Conservation (phyloP, 202 grass and related monocot species). For the Eragrostis tef region DNA sequence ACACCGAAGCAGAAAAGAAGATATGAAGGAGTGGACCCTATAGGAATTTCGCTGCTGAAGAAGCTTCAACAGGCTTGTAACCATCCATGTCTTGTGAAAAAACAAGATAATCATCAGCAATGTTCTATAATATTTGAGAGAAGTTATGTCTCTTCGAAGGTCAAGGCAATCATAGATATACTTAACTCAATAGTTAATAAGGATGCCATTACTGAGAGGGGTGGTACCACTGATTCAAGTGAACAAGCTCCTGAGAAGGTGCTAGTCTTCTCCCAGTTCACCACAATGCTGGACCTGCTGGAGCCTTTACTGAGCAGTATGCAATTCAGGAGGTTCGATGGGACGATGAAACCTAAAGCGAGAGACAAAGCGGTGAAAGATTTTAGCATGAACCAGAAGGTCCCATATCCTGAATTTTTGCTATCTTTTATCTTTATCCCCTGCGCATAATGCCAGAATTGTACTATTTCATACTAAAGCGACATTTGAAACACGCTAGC, state of each 20-base stretch:
- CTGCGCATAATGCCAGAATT: too few species aligned
- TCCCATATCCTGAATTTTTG: too few species aligned
- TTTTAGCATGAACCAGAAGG: too few species aligned
- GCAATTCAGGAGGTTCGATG: slow-evolving; percentile 80
- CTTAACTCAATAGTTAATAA: slow-evolving; percentile 52
- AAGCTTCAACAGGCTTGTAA: slow-evolving; percentile 87
- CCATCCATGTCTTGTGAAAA: slow-evolving; percentile 75
- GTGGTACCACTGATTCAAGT: slow-evolving; percentile 27
- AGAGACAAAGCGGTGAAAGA: slow-evolving; percentile 68
- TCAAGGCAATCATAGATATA: slow-evolving; percentile 56
- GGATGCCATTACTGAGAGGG: neutral
- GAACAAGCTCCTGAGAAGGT: slow-evolving; percentile 57
- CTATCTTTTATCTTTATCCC: too few species aligned
- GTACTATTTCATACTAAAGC: slow-evolving; percentile 64
- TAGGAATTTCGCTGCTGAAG: slow-evolving; percentile 70
- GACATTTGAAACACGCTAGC: neutral
- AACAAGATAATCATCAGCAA: slow-evolving; percentile 21
- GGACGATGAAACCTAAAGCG: slow-evolving; percentile 60
- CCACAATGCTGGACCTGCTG: slow-evolving; percentile 77
- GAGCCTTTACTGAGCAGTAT: slow-evolving; percentile 67
- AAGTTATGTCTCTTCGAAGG: slow-evolving; percentile 83
- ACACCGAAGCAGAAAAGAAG: slow-evolving; percentile 23
- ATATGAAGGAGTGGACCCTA: slow-evolving; percentile 45
- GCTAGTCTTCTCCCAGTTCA: slow-evolving; percentile 90
- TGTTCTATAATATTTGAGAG: slow-evolving; percentile 5